phyloP scores from a whole-genome alignment of 495 filamentous ascomycete species.

The Trichocladium uniseriatum region DNA sequence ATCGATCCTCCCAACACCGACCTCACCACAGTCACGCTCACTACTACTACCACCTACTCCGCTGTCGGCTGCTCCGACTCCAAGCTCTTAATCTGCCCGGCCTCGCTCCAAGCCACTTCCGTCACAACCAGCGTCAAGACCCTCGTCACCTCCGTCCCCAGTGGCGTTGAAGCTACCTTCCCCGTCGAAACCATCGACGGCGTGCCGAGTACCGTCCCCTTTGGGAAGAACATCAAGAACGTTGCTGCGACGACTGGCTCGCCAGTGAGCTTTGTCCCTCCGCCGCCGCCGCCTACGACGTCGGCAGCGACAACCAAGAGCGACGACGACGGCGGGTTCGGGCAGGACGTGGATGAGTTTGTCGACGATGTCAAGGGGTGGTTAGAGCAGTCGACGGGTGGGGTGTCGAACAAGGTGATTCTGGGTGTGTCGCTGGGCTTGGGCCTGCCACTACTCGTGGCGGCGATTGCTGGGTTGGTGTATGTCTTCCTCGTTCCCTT shows the following conservation, averaged over 20 bases:
- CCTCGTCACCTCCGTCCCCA: slow-evolving; percentile 29
- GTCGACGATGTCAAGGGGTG: background rate
- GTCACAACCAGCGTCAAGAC: slow-evolving; percentile 26
- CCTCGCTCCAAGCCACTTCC: slow-evolving; percentile 33
- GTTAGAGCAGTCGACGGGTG: background rate
- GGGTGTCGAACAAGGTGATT: slow-evolving; percentile 6
- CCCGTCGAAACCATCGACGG: slow-evolving; percentile 19
- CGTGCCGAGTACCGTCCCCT: background rate
- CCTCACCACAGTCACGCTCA: slow-evolving; percentile 30
- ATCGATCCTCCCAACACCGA: slow-evolving; percentile 11
- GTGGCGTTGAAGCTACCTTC: slow-evolving; percentile 29
- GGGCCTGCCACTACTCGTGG: background rate
- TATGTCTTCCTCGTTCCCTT: background rate
- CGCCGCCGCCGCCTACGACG: slow-evolving; percentile 1
- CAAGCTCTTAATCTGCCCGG: slow-evolving; percentile 39
- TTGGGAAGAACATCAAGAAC: background rate
- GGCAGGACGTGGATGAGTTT: background rate
- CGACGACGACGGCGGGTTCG: background rate
- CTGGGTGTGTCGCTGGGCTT: slow-evolving; percentile 7
- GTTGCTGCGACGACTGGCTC: background rate
- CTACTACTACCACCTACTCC: slow-evolving; percentile 27
- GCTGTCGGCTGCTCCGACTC: slow-evolving; percentile 31
- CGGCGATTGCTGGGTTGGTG: background rate
- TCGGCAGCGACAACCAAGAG: background rate
- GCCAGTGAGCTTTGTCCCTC: slow-evolving; percentile 3